Evolutionary conservation across 768 basidiomycete genomes (phyloP), one percentile per base, ranked within the genome.

Genomic region (Suillus brevipes): DNA sequence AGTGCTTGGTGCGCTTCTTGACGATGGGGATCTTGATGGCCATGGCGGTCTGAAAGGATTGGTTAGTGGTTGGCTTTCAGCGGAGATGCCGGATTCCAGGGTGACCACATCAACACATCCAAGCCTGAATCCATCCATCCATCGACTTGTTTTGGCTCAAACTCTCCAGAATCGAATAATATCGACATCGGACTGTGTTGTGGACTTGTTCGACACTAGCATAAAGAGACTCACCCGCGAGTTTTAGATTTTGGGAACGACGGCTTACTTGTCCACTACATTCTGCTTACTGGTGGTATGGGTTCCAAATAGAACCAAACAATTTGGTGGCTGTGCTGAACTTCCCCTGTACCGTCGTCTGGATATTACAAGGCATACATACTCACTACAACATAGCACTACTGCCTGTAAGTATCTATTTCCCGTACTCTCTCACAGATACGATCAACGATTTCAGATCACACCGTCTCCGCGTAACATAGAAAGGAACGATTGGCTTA

Each of bases 1-100:
- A 99, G 77, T 84, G 83, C 82, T 90, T 94, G 74, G 96, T 97
- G 80, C 95, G 92, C 85, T 99, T 99, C 87, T 97, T 97, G 81
- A 97, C 86, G 79, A 96, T 90, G 70, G 84, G 84, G 68, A 88
- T 79, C 73, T 81, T 84, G 77, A 82, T 71, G 72, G 72, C 79
- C 84, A 84, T 84, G 74, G 67, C 70, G 74, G 68, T 67, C 80
- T 81, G 63, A 61, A 42, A 66, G 42, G 16, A 42, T 36, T 55
- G 9, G 42, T 76, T 47, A 76, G 73, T 1, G 36, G 62, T 23
- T 60, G 45, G 18, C 47, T 63, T 47, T 61, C 50, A 49, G 53
- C 57, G 28, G 40, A 28, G 25, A 43, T 16, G 47, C 40, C 25
- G 62, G 49, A 57, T 37, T n/a, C 49, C 23, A 20, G 34, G 37